A percentile compares a stretch with the other conserved stretches of the same genome.
Conservation (phyloP, 2,329 filamentous ascomycete species). For the Macroventuria anomochaeta region DNA sequence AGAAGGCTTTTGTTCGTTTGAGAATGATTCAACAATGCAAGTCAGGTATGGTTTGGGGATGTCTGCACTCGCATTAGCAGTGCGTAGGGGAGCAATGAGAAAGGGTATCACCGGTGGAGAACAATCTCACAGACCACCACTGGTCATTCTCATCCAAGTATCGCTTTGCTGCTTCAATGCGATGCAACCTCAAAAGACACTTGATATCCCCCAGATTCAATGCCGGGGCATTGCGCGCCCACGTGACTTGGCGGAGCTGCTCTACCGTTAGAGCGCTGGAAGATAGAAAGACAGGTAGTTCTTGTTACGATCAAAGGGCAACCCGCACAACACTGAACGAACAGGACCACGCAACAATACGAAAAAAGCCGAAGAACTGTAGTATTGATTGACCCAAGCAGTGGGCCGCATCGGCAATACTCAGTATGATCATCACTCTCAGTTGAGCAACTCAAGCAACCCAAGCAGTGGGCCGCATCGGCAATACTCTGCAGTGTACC, state of each 20-base stretch:
- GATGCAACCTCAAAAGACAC: conserved; percentile 25
- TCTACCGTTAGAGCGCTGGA: conserved; percentile 7
- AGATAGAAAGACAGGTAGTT: conserved; percentile 18
- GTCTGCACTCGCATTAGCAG: too few species aligned
- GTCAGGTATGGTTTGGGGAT: conserved; percentile 11
- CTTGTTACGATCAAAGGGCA: too few species aligned
- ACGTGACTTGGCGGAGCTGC: conserved; percentile 10
- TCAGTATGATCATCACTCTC: too few species aligned
- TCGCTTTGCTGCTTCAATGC: conserved; percentile 18
- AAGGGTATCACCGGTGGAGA: conserved; percentile 17
- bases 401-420: too few species aligned
- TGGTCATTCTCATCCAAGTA: conserved; percentile 30
- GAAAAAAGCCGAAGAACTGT: too few species aligned
- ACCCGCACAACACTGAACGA: too few species aligned
- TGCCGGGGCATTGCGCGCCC: conserved; percentile 15
- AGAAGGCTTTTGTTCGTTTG: conserved; percentile 24
- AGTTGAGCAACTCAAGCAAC: too few species aligned
- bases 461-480: too few species aligned
- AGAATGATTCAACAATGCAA: conserved; percentile 19
- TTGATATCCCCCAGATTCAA: conserved; percentile 19
- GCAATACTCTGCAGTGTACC: too few species aligned
- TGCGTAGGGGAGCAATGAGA: background rate
- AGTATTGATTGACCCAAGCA: too few species aligned
- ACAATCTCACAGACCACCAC: conserved; percentile 31
- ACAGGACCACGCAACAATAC: too few species aligned